phyloP scores from a whole-genome alignment of 139 green algal genomes.

The Pleodorina starrii region DNA sequence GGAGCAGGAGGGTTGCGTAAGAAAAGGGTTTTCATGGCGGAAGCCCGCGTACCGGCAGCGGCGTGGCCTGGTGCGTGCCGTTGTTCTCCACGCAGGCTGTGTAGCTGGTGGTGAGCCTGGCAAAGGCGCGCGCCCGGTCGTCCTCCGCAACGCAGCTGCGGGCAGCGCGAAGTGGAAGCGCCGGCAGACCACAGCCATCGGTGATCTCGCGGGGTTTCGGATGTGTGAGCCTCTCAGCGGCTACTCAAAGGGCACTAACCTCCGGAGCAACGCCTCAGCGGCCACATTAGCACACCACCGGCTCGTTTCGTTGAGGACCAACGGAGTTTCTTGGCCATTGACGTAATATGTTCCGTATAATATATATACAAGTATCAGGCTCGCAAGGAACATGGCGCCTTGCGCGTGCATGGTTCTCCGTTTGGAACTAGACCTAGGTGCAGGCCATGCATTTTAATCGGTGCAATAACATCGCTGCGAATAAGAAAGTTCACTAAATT shows the following conservation, averaged over 20 bases:
- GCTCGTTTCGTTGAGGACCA: not conserved
- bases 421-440: not conserved
- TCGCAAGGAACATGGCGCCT: not conserved
- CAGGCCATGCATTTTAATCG: not conserved
- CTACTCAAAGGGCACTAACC: too few species aligned
- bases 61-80: not conserved
- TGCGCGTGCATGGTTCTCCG: too few species aligned
- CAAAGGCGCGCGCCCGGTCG: not conserved
- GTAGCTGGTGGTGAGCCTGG: not conserved
- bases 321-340: not conserved
- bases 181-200: too few species aligned
- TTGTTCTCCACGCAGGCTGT: constrained; percentile 15
- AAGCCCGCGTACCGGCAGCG: not conserved
- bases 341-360: too few species aligned
- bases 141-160: not conserved
- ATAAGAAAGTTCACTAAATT: too few species aligned
- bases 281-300: not conserved
- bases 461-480: not conserved
- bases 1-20: not conserved
- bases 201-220: too few species aligned
- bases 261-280: not conserved
- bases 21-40: not conserved
- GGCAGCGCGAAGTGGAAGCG: too few species aligned
- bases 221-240: too few species aligned
- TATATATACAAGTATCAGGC: not conserved